These are phyloP conservation scores for Solanum ahanhuiri DNA, from an alignment of 257 asterid genomes.

Conservation along the genomic window DNA sequence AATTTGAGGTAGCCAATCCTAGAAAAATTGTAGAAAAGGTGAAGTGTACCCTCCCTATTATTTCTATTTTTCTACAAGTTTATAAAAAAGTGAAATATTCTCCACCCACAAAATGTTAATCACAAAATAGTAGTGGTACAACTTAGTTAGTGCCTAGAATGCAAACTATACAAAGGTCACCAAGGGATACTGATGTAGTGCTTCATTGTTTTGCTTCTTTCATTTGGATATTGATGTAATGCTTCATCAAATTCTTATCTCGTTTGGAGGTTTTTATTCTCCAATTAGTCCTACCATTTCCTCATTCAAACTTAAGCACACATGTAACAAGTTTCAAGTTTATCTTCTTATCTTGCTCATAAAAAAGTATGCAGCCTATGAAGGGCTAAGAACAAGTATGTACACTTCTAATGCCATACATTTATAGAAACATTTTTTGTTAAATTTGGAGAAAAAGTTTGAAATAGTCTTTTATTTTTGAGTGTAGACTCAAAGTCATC, in stretches of 20 bases:
- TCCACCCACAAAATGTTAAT: not conserved
- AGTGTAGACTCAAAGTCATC: not conserved
- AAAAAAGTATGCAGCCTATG: not conserved
- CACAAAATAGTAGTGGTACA: not conserved
- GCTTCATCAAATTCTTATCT: not conserved
- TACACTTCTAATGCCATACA: not conserved
- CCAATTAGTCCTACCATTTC: not conserved
- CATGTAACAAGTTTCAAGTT: not conserved
- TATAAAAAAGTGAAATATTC: not conserved
- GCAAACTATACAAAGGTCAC: not conserved
- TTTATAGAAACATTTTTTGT: not conserved
- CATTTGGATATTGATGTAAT: not conserved
- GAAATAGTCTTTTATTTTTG: not conserved
- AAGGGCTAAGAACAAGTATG: not conserved
- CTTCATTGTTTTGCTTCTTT: not conserved
- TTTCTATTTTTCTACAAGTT: not conserved
- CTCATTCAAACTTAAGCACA: not conserved
- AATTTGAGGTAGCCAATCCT: not conserved
- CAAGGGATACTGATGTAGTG: not conserved
- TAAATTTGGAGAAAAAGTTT: not conserved
- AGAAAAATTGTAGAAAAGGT: not conserved
- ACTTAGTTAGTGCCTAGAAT: not conserved
- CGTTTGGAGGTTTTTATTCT: not conserved
- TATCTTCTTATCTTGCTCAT: not conserved
- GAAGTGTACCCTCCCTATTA: not conserved